phyloP scores from a whole-genome alignment of 2,329 filamentous ascomycete genomes.

The Aspergillus costaricaensis region DNA sequence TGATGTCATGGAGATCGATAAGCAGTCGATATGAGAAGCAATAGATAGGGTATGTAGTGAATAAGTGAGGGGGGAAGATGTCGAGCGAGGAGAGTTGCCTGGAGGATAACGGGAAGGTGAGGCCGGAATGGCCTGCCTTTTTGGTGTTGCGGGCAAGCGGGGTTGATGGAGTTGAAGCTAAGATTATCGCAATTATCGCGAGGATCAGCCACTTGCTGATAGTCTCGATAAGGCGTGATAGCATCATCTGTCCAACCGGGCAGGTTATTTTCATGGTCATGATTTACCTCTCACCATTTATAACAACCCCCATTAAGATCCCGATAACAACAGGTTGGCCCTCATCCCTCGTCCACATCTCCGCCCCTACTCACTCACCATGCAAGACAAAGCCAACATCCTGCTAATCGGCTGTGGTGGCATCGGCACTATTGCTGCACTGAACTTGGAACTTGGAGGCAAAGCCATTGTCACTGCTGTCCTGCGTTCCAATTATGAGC shows the following conservation, averaged over 20 bases:
- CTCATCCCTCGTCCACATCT: neutral
- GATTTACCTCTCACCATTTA: neutral
- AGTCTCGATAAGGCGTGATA: conserved; percentile 1
- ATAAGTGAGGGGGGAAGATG: neutral
- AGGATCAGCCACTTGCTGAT: neutral
- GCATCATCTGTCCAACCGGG: neutral
- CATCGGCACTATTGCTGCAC: conserved; percentile 60
- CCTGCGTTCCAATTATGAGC: conserved; percentile 59
- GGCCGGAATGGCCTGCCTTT: conserved; percentile 1
- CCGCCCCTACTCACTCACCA: neutral
- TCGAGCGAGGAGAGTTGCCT: neutral
- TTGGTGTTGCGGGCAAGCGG: neutral
- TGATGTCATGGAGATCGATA: neutral
- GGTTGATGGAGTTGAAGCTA: neutral
- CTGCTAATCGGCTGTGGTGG: conserved; percentile 60
- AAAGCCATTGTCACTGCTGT: conserved; percentile 57
- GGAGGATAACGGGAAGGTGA: neutral
- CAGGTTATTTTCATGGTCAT: neutral
- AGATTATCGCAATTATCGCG: neutral
- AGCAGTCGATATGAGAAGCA: neutral
- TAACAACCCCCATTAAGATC: neutral
- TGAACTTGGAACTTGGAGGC: conserved; percentile 56
- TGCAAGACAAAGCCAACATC: conserved; percentile 43
- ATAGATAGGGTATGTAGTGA: neutral
- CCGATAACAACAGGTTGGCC: neutral